Conservation (phyloP, 2,329 filamentous ascomycete genomes). For the Myriosclerotinia scirpicola region DNA sequence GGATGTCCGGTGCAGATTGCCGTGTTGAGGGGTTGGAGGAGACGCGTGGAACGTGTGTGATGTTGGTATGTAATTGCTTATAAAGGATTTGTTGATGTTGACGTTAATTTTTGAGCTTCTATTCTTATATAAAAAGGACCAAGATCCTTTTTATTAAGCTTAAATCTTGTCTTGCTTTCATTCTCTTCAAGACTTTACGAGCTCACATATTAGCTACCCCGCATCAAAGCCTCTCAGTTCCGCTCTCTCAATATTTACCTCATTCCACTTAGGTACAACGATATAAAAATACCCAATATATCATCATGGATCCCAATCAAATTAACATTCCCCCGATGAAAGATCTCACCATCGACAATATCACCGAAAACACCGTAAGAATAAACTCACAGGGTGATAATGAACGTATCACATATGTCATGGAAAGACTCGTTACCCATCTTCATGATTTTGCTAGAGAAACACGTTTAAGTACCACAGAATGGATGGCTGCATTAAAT, state of each 20-base stretch:
- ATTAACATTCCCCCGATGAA: conserved; percentile 52
- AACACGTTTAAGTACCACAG: conserved; percentile 70
- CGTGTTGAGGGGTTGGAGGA: too few species aligned
- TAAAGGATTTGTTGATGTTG: too few species aligned
- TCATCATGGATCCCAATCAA: conserved; percentile 30
- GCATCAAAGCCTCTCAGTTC: background rate
- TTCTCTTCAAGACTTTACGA: too few species aligned
- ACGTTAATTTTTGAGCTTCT: too few species aligned
- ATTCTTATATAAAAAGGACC: too few species aligned
- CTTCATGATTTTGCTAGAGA: conserved; percentile 81
- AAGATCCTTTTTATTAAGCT: too few species aligned
- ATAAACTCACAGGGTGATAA: conserved; percentile 72
- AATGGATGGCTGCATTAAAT: conserved; percentile 74
- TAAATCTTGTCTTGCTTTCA: too few species aligned
- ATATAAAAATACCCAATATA: background rate
- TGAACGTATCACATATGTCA: conserved; percentile 66
- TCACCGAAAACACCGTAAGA: conserved; percentile 71
- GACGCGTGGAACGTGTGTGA: too few species aligned
- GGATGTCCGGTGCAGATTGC: too few species aligned
- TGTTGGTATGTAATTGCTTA: too few species aligned
- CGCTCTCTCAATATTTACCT: background rate
- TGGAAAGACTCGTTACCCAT: conserved; percentile 72
- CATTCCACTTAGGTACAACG: background rate
- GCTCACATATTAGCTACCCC: background rate
- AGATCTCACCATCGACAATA: conserved; percentile 76